These are phyloP conservation scores for Fonsecaea monophora DNA, from an alignment of 2,329 filamentous ascomycete species.

Conservation along the genomic window DNA sequence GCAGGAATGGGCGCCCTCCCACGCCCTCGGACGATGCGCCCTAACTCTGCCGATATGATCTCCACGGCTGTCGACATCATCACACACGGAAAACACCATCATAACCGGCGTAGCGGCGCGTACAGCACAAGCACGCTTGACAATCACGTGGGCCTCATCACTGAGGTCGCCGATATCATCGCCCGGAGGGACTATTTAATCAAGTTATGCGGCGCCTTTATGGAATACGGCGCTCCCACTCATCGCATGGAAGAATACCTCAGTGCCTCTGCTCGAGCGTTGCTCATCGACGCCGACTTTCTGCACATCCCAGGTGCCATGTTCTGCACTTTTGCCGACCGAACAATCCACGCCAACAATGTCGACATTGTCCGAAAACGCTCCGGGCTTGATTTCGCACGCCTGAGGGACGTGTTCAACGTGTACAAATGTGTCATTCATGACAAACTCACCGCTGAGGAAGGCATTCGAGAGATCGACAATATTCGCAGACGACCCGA, in stretches of 20 bases:
- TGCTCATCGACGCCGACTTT: slow-evolving; percentile 88
- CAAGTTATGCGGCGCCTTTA: slow-evolving; percentile 82
- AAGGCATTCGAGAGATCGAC: slow-evolving; percentile 52
- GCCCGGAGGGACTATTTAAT: slow-evolving; percentile 82
- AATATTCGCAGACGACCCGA: slow-evolving; percentile 63
- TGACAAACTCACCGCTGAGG: slow-evolving; percentile 54
- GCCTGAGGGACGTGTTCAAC: slow-evolving; percentile 53
- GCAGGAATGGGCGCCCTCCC: slow-evolving; percentile 18
- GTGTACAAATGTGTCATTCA: slow-evolving; percentile 58
- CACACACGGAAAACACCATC: slow-evolving; percentile 28
- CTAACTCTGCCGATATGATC: slow-evolving; percentile 32
- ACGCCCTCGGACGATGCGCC: slow-evolving; percentile 18
- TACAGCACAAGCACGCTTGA: slow-evolving; percentile 22
- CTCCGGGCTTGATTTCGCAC: slow-evolving; percentile 53
- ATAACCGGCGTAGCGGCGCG: slow-evolving; percentile 20
- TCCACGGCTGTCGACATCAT: slow-evolving; percentile 36
- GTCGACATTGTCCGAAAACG: slow-evolving; percentile 53
- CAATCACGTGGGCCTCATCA: slow-evolving; percentile 27
- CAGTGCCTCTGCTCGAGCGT: slow-evolving; percentile 82
- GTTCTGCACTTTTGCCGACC: slow-evolving; percentile 83
- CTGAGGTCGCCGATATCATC: slow-evolving; percentile 70
- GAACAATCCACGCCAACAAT: slow-evolving; percentile 54
- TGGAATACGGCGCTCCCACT: slow-evolving; percentile 89
- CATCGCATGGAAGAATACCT: slow-evolving; percentile 91
- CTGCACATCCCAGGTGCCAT: slow-evolving; percentile 90